Conservation (phyloP, 371 early-diverging fungal genomes). For the Mucor indicus region DNA sequence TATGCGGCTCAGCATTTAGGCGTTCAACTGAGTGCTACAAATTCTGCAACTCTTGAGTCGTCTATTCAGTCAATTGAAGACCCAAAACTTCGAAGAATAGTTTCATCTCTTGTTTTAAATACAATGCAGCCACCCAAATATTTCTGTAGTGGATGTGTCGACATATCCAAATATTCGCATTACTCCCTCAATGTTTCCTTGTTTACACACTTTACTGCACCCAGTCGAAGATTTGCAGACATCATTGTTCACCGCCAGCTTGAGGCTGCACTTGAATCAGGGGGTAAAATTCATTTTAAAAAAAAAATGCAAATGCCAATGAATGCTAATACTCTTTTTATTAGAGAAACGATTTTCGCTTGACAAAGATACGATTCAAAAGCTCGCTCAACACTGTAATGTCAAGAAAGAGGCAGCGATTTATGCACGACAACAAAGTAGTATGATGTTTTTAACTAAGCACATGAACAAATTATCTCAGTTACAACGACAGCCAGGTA, state of each 20-base stretch:
- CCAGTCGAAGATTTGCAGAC: slow-evolving; percentile 93
- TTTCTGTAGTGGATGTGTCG: slow-evolving; percentile 80
- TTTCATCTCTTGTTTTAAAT: slow-evolving; percentile 64
- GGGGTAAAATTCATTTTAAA: background rate
- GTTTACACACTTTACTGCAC: slow-evolving; percentile 93
- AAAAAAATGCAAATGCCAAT: background rate
- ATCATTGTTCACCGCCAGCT: slow-evolving; percentile 89
- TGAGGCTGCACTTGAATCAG: slow-evolving; percentile 18
- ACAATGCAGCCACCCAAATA: slow-evolving; percentile 84
- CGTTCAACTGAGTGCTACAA: slow-evolving; percentile 46
- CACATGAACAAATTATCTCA: slow-evolving; percentile 19
- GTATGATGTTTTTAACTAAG: slow-evolving; percentile 57
- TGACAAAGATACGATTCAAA: slow-evolving; percentile 40
- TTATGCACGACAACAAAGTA: slow-evolving; percentile 71
- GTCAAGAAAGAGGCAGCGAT: slow-evolving; percentile 68
- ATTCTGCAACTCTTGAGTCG: slow-evolving; percentile 56
- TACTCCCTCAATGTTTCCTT: slow-evolving; percentile 73
- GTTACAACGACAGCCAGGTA: slow-evolving; percentile 17
- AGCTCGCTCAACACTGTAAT: slow-evolving; percentile 69
- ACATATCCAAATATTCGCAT: slow-evolving; percentile 63
- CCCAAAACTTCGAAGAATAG: slow-evolving; percentile 39
- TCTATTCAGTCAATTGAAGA: slow-evolving; percentile 66
- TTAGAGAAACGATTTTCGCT: slow-evolving; percentile 53
- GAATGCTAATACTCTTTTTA: background rate
- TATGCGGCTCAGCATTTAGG: slow-evolving; percentile 53